Evolutionary conservation across 2,329 filamentous ascomycete genomes (phyloP), one percentile per base, ranked within the genome.

Genomic region (Aspergillus sp.): DNA sequence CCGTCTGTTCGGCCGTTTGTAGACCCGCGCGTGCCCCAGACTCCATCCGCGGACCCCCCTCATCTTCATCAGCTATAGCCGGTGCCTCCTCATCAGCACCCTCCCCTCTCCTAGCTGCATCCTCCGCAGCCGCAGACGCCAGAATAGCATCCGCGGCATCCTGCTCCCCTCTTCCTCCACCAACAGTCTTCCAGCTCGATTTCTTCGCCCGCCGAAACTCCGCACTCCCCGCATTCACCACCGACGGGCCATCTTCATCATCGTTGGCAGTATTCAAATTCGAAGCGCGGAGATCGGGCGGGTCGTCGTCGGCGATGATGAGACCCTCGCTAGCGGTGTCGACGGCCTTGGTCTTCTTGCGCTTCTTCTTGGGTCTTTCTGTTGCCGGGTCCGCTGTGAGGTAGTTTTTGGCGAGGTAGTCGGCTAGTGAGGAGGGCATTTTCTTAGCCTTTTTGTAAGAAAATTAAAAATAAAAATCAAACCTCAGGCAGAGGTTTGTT

Each of bases 401-500:
- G 65, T 98, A 98, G 66, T 90, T 93, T 50, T 88, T 85, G 32
- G 91, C 90, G 31, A 98, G 81, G 61, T 97, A 98, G 60, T 83
- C 82, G 46, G 89, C 84, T 52, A 96, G 78, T 28, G 50, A 52
- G 33, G 57, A 57, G 7, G 71, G 75, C 78, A 84, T 83, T 48
- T 39, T 57, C 5, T 30, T 30, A 19, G 13, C 32, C 26, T 43
- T 12, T 37, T 30, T 41, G 8, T 31, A 19, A 19, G 19, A 19
- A 19, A 19, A 19, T 2, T 19, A 19, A 19, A 2, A 19, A 19
- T 19, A 19, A 19, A 19, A 19, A 19, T 19, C 2, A 19, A 19
- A 19, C 19, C 19, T 19, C 19, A 2, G 19, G 4, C 2, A 2
- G 19, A 19, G 19, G 19, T 19, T 19, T 19, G 19, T 19, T 19